A percentile compares a stretch with the other conserved stretches of the same genome.
Evolutionary conservation across 441 rosid genomes (phyloP).

Genomic region (Omphalea diandra): DNA sequence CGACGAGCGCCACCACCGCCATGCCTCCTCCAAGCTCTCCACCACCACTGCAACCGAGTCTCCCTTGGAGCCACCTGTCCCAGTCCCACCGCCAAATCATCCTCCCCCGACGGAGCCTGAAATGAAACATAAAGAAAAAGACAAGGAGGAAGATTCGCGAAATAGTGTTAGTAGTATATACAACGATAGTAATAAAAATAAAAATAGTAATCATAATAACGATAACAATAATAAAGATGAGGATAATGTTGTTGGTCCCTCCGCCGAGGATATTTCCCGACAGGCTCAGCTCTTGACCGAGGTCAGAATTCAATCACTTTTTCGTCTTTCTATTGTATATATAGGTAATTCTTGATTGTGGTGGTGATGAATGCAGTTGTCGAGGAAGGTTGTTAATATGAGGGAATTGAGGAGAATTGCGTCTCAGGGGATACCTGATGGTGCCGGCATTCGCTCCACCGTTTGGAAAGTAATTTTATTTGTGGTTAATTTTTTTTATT

Average conservation of each 20-base stretch:
- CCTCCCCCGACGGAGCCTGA: constrained; percentile 33
- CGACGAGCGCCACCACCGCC: constrained; percentile 21
- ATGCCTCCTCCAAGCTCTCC: constrained; percentile 21
- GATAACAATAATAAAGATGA: constrained; percentile 13
- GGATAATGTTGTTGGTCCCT: constrained; percentile 36
- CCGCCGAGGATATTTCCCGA: constrained; percentile 68
- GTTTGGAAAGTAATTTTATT: constrained; percentile 83
- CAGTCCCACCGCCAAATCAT: constrained; percentile 39
- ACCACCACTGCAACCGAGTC: constrained; percentile 21
- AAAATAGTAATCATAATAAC: background rate
- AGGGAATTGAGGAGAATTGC: constrained; percentile 82
- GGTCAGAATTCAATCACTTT: constrained; percentile 37
- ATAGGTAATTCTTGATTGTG: constrained; percentile 12
- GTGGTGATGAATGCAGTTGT: constrained; percentile 42
- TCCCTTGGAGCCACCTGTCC: constrained; percentile 31
- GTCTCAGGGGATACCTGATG: constrained; percentile 79
- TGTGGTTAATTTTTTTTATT: too few relatives aligned
- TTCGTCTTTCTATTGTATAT: background rate
- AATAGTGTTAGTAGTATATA: constrained; percentile 19
- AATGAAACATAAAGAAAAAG: constrained; percentile 35
- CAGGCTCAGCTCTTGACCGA: constrained; percentile 82
- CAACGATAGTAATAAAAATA: too few relatives aligned
- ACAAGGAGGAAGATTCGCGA: constrained; percentile 33
- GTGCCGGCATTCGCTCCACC: constrained; percentile 77
- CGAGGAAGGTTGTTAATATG: constrained; percentile 81